Conservation (phyloP, 768 basidiomycete genomes). For the Favolaschia claudopus region DNA sequence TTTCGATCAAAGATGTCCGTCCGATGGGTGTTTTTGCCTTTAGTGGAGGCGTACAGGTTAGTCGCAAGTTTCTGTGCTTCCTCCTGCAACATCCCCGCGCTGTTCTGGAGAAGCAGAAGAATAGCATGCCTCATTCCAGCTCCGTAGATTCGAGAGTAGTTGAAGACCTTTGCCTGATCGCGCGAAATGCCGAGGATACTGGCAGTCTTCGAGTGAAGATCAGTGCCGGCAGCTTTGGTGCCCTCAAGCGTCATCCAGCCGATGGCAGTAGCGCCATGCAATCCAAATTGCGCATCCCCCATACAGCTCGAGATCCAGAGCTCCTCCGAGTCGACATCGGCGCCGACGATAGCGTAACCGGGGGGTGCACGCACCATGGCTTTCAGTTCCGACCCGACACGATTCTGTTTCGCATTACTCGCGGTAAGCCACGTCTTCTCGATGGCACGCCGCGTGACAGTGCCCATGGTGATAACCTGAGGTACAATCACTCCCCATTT, state of each 20-base stretch:
- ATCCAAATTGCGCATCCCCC: constrained; percentile 97
- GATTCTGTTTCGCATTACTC: constrained; percentile 96
- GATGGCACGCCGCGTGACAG: constrained; percentile 95
- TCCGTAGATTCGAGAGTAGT: constrained; percentile 99
- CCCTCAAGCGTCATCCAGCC: constrained; percentile 99
- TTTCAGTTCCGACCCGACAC: constrained; percentile 98
- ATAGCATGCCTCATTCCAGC: constrained; percentile 96
- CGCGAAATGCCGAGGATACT: constrained; percentile 91
- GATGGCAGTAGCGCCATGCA: constrained; percentile 95
- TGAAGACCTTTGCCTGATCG: constrained; percentile 97
- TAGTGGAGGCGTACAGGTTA: constrained; percentile 90
- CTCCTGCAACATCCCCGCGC: constrained; percentile 77
- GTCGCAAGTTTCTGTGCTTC: constrained; percentile 83
- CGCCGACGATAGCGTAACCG: constrained; percentile 95
- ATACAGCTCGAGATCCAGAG: constrained; percentile 99
- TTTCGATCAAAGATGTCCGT: constrained; percentile 77
- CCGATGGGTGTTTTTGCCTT: constrained; percentile 87
- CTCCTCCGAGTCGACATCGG: constrained; percentile 98
- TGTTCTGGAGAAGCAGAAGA: constrained; percentile 85
- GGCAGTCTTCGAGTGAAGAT: constrained; percentile 96
- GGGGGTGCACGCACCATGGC: constrained; percentile 95
- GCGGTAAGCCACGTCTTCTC: constrained; percentile 99
- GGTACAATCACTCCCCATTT: constrained; percentile 94
- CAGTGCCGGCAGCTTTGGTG: constrained; percentile 92
- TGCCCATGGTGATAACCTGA: constrained; percentile 98